Evolutionary conservation across 768 basidiomycete genomes (phyloP), one percentile per base, ranked within the genome.

Genomic region (Phylloporus sp.): DNA sequence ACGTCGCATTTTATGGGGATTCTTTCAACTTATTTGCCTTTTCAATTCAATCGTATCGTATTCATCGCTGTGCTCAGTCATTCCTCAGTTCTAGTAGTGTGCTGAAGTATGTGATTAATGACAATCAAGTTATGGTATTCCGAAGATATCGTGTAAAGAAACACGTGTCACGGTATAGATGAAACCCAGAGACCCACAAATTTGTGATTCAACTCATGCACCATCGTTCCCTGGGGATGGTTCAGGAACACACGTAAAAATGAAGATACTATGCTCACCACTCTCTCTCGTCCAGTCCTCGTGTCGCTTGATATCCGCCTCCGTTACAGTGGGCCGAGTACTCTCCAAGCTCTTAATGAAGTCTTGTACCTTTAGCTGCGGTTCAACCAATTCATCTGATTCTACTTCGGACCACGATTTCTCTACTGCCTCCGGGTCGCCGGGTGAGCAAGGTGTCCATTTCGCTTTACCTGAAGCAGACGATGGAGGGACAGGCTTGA

Each of bases 391-490:
- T 65, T 97, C 91, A 48, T 97, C 89, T 2, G 87, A 85, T 39
- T 85, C 84, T 38, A 99, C 77, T 49, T 89, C 88, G 20, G 88
- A 80, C 95, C 95, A 97, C 6, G 82, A 74, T 76, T 87, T 92
- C 73, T 98, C 95, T 45, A 82, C 75, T 0, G 90, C 94, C 0
- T 81, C 82, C 0, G 82, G 76, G 58, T 95, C 93, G 9, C 95
- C 95, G 1, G 97, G 95, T 2, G 95, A 97, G 67, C 97, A 99
- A 2, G 97, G 97, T 20, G 94, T 97, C 86, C 82, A 95, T 70
- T 85, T 94, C 27, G 62, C 65, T 26, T 66, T 72, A 7, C 10
- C 52, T 10, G 61, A 49, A 9, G 54, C 24, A 3, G 60, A 51
- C 13, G 64, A 51, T 13, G 65, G 49, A 55, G 58, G 40, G 11